Base-by-base conservation (phyloP, 75 land plant genomes). In the Cryptomeria japonica region DNA sequence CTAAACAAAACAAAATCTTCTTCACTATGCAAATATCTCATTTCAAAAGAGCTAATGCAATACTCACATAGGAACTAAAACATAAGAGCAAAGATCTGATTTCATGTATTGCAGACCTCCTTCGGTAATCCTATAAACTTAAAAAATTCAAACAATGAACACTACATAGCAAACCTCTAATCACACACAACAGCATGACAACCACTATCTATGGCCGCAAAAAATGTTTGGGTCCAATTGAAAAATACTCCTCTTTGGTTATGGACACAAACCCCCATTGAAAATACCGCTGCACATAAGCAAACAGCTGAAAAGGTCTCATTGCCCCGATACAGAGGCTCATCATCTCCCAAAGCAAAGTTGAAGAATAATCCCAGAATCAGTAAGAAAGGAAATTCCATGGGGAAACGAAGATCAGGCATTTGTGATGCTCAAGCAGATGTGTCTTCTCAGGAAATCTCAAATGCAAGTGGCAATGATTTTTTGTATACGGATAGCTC, bases 261-360 rank as follows among this genome's bases (percentile, higher is more conserved):
- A 7, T 3, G 2, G 15, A 32, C 70, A 73, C 36, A 73, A 11
- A 2, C 77, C 37, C 12, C 12, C 12, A 73, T 31, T 8, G 37
- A 34, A 73, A 73, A 12, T 13, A 34, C 10, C 15, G 2, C 0
- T 34, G 37, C 15, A 34, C 70, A 64, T 64, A 22, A 64, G n/a
- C 93, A 92, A 79, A 82, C 34, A 46, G 15, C 49, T 44, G 47
- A 82, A 49, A 82, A 82, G 28, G 84, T 46, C 53, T 46, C 84
- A n/a, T 46, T 82, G 84, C 34, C 84, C 47, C 34, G 31, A 12
- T n/a, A 44, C 41, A 82, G 32, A 82, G 84, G 10, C 49, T 44
- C 84, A 44, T 46, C 84, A 82, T 46, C 84, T 82, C 47, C 51
- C 16, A 82, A 82, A 82, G 46, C 14, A 28, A 44, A 82, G 31